Evolutionary conservation across 2,329 filamentous ascomycete genomes (phyloP).

Genomic region (Ceratocystis harringtonii): DNA sequence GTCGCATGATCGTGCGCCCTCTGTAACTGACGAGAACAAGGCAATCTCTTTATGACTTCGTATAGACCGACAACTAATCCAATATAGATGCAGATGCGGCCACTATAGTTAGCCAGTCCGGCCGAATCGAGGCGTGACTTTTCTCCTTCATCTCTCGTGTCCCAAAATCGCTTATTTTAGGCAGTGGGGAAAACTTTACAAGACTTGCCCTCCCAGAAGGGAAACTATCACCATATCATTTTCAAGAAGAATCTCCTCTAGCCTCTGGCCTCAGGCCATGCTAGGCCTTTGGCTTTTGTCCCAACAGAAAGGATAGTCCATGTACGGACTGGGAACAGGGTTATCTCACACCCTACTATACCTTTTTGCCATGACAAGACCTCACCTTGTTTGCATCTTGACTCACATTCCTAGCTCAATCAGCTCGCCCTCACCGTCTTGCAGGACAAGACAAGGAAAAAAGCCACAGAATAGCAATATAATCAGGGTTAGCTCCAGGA

Average conservation of each 20-base stretch:
- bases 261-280: neutral
- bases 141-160: neutral
- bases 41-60: neutral
- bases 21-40: neutral
- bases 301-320: constrained; percentile 7
- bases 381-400: neutral
- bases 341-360: neutral
- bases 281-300: neutral
- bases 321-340: neutral
- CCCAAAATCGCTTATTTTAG: neutral
- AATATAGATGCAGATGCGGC: neutral
- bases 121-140: neutral
- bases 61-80: neutral
- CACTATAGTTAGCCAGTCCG: neutral
- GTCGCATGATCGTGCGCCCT: neutral
- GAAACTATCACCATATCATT: neutral
- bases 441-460: neutral
- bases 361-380: neutral
- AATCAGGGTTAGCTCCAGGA: neutral
- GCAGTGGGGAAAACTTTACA: no score
- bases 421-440: neutral
- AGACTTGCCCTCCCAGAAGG: neutral
- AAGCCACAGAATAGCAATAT: neutral
- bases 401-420: neutral
- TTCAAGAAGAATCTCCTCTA: no score